Conservation (phyloP, 257 asterid species). For the Nicotiana obtusifolia region DNA sequence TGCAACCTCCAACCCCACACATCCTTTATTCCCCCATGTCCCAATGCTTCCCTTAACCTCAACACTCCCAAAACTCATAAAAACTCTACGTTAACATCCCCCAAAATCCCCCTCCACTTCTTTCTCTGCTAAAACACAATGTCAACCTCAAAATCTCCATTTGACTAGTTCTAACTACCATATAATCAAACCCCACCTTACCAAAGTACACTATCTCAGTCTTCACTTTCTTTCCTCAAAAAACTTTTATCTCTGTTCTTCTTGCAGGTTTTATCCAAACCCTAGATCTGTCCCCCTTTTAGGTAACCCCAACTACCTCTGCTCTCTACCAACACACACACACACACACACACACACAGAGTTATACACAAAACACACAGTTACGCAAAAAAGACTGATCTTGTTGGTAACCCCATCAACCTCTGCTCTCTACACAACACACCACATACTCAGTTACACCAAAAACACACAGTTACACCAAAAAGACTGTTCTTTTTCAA, state of each 20-base stretch:
- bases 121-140: neutral
- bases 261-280: constrained; percentile 58
- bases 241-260: constrained; percentile 19
- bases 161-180: neutral
- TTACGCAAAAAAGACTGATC: neutral
- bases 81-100: constrained; percentile 13
- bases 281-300: constrained; percentile 77
- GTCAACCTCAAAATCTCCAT: neutral
- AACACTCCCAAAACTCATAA: constrained; percentile 19
- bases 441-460: no score
- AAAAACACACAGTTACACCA: no score
- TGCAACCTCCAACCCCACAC: constrained; percentile 7
- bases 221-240: constrained; percentile 11
- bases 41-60: constrained; percentile 54
- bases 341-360: neutral
- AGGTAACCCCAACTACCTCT: constrained; percentile 8
- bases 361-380: neutral
- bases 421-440: no score
- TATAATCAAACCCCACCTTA: neutral
- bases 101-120: neutral
- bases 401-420: no score
- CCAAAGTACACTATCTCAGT: neutral
- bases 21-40: constrained; percentile 38
- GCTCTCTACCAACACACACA: neutral
- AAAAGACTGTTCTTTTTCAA: no score